phyloP scores from a whole-genome alignment of 2,329 filamentous ascomycete genomes.

The Keithomyces neogunnii region DNA sequence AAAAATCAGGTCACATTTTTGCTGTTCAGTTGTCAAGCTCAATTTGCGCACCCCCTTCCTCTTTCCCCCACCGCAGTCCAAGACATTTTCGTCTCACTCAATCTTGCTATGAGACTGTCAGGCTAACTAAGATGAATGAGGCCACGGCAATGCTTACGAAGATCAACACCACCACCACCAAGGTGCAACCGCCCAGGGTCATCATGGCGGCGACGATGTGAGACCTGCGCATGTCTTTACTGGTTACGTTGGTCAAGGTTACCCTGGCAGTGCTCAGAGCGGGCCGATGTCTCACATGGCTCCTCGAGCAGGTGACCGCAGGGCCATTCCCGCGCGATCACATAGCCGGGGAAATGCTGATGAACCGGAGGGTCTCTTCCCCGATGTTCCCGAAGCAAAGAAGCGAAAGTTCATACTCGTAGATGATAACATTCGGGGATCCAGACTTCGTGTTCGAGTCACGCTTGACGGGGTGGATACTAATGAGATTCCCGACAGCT shows the following conservation, averaged over 20 bases:
- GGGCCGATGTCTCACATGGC: conserved; percentile 57
- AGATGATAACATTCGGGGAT: conserved; percentile 75
- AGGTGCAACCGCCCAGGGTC: conserved; percentile 44
- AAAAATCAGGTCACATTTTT: background rate
- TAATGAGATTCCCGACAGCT: conserved; percentile 92
- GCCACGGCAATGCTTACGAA: conserved; percentile 53
- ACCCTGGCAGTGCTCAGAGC: conserved; percentile 38
- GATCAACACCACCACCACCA: conserved; percentile 61
- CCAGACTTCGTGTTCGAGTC: conserved; percentile 78
- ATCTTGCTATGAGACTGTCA: conserved; percentile 1
- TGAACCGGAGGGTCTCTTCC: conserved; percentile 66
- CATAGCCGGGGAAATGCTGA: conserved; percentile 40
- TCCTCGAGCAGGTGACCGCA: conserved; percentile 21
- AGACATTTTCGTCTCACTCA: conserved; percentile 3
- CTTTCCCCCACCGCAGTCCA: background rate
- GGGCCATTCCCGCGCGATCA: conserved; percentile 27
- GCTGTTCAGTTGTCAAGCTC: conserved; percentile 1
- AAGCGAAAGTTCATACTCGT: conserved; percentile 95
- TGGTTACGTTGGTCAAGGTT: conserved; percentile 55
- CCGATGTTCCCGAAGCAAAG: conserved; percentile 80
- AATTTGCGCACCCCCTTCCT: conserved; percentile 1
- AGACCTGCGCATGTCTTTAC: conserved; percentile 69
- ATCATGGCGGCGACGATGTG: conserved; percentile 48
- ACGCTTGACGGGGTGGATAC: conserved; percentile 91
- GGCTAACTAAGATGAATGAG: conserved; percentile 26